phyloP scores from a whole-genome alignment of 441 rosid genomes.

The Populus trichocarpa region DNA sequence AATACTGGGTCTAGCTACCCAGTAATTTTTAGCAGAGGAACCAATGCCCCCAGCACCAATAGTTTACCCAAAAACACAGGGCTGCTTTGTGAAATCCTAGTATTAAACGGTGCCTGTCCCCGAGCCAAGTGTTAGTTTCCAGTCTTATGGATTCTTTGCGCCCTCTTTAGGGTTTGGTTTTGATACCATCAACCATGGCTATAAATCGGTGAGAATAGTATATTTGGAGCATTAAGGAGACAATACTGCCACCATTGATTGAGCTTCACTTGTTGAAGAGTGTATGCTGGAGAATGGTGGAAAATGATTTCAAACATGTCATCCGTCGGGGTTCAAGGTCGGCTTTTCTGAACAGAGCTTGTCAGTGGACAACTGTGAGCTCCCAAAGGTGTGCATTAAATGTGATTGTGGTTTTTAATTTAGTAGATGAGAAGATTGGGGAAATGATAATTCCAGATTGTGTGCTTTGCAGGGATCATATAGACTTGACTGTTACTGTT shows the following conservation, averaged over 20 bases:
- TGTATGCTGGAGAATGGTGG: not conserved
- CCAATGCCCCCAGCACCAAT: too few species aligned
- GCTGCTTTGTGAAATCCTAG: conserved; percentile 2
- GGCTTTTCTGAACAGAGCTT: not conserved
- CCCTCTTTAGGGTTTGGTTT: not conserved
- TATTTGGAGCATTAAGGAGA: not conserved
- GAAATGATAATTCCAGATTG: not conserved
- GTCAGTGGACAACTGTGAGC: not conserved
- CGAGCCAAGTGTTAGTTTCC: not conserved
- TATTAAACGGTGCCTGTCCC: not conserved
- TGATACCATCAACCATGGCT: not conserved
- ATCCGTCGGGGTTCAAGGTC: not conserved
- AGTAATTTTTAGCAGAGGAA: too few species aligned
- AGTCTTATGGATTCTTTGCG: not conserved
- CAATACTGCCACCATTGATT: not conserved
- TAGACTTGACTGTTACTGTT: not conserved
- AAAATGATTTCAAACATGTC: not conserved
- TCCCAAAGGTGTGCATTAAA: not conserved
- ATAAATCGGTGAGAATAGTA: not conserved
- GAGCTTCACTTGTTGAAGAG: not conserved
- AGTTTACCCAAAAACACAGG: not conserved
- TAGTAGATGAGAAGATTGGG: not conserved
- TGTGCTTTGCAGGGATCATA: not conserved
- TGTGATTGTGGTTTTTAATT: not conserved
- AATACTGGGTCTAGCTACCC: too few species aligned